Evolutionary conservation across 2,329 filamentous ascomycete species (phyloP), one percentile per base, ranked within the genome.

Genomic region (Penicillium sp.): DNA sequence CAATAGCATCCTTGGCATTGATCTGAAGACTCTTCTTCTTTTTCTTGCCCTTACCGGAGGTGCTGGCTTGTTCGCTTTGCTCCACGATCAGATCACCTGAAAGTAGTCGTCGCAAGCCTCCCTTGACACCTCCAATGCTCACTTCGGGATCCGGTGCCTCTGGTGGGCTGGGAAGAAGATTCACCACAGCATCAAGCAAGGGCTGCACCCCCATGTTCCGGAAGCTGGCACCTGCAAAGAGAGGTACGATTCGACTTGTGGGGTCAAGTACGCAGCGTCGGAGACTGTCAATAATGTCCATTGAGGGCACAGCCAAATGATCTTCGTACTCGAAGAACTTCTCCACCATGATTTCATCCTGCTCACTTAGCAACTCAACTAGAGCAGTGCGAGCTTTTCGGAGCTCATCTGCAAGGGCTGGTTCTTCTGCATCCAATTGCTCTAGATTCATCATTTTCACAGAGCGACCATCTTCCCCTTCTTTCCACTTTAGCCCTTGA

Each of bases 131-230:
- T 0, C 86, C 88, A 3, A 93, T 78, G 51, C 85, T 89, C 51
- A 97, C 85, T 65, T 92, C 87, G 0, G 92, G 84, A 67, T 93
- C 89, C 9, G 91, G 90, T 19, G 91, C 83, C 69, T 97, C 92
- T 1, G 82, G 77, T 0, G 95, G 95, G 62, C 87, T 91, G 0
- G 95, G 95, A 2, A 98, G 81, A 46, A 97, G 88, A 69, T 97
- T 91, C 9, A 92, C 86, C 13, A 98, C 87, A 37, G 91, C 91
- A 72, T 98, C 92, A 53, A 98, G 83, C 23, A 99, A 80, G 27
- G 93, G 92, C 72, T 97, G 92, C 4, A 98, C 92, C 8, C 95
- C 95, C 60, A 98, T 91, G 63, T 98, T 96, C 43, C 90, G 87
- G 75, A 98, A 92, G 73, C 93, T 97, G 5, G 93, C 93, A 2